Percentiles rank a stretch among this genome's conserved stretches.
Conservation (phyloP, 148 eudicot genomes). For the Vaccinium vitisidaea region DNA sequence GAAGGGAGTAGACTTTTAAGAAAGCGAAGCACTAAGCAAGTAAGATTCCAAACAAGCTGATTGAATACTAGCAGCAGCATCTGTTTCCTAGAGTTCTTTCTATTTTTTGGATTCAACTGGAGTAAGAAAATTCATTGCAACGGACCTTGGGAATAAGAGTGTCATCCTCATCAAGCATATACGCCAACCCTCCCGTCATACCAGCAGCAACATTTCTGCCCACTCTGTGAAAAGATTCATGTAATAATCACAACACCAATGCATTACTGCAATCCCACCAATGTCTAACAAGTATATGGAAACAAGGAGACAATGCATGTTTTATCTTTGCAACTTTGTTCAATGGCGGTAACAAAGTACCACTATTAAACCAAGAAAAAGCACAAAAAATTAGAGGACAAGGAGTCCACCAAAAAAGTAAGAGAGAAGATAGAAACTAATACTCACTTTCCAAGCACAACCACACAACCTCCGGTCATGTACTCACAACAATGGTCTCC, state of each 20-base stretch:
- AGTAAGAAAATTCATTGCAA: neutral
- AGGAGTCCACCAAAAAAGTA: neutral
- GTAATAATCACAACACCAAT: constrained; percentile 5
- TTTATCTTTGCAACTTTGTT: neutral
- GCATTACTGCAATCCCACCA: neutral
- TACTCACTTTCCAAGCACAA: constrained; percentile 90
- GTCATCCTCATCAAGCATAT: constrained; percentile 91
- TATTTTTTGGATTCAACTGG: neutral
- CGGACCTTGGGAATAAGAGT: constrained; percentile 91
- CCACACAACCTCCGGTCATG: constrained; percentile 99
- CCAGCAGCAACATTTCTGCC: constrained; percentile 99
- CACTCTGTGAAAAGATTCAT: constrained; percentile 49
- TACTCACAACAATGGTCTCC: constrained; percentile 98
- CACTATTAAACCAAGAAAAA: neutral
- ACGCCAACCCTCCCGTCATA: constrained; percentile 98
- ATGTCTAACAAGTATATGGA: neutral
- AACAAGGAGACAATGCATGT: constrained; percentile 8
- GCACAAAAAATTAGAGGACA: neutral
- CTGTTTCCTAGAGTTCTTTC: neutral
- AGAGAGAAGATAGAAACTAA: neutral
- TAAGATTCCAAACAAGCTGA: neutral
- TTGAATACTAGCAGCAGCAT: constrained; percentile 6
- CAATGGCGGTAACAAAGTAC: neutral
- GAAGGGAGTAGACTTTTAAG: neutral
- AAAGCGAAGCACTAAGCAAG: neutral